Base-by-base conservation (phyloP, 2,329 filamentous ascomycete genomes). In the Penicillium sp. region DNA sequence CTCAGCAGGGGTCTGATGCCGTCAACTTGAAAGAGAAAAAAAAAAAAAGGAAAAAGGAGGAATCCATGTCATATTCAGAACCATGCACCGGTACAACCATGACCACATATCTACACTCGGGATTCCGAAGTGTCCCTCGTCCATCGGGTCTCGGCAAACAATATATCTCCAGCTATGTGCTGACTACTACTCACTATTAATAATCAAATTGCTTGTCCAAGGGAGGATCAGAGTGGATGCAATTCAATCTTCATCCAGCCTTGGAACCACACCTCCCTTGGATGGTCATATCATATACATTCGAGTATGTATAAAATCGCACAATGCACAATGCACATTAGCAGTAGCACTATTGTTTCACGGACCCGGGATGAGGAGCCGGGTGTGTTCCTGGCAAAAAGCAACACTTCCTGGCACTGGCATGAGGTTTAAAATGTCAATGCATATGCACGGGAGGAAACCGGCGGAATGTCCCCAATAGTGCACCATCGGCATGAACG, bases 401-500 rank as follows among this genome's bases (percentile, higher is more conserved):
- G 34, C 52, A 51, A 43, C 19, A 23, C 23, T 21, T 38, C 40
- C 29, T 44, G 36, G 31, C 50, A 34, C 46, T 54, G 45, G 39
- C 43, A 58, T 49, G 55, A 46, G 39, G 40, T 51, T 55, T 39
- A 39, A 46, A 55, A 46, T 23, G 15, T 40, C 9, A 5, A 47
- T 53, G 43, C 27, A 50, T 40, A 55, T 50, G 51, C 55, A 45
- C 10, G 29, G 19, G 23, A 50, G 44, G 44, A 46, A 49, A 34
- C 13, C 23, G 50, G 46, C 9, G 58, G 50, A 57, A 53, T 57
- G 49, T 46, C 49, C 48, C 46, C 48, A 47, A 52, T 48, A 46
- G 23, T 39, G 40, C 43, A 34, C 41, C 29, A 13, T 56, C 51
- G 60, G 48, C 47, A 56, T 50, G 60, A 44, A 45, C 45, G 45